phyloP scores from a whole-genome alignment of 2,329 filamentous ascomycete genomes.

The Rhynchosporium agropyri region DNA sequence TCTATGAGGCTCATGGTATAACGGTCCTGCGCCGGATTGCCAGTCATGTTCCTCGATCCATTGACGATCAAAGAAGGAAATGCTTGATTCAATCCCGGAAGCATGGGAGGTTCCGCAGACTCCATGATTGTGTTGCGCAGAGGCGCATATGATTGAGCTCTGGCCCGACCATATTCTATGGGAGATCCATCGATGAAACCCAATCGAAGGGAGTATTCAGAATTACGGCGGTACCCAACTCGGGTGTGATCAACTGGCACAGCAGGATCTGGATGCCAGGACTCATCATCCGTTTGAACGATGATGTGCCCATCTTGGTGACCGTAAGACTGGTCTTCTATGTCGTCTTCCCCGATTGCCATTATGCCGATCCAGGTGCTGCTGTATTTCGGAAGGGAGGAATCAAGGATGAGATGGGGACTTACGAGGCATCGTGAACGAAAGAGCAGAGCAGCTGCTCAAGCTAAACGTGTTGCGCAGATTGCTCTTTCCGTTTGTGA shows the following conservation, averaged over 20 bases:
- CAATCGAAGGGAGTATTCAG: neutral
- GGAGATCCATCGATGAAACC: slow-evolving; percentile 3
- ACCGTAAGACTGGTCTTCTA: neutral
- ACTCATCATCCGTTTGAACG: neutral
- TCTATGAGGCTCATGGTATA: neutral
- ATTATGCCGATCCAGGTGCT: slow-evolving; percentile 5
- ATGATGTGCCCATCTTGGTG: neutral
- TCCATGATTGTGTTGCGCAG: neutral
- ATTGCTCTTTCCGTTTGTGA: slow-evolving; percentile 2
- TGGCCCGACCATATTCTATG: neutral
- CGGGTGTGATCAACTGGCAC: neutral
- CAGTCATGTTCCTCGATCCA: neutral
- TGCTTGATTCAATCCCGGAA: too few relatives aligned
- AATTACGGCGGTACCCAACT: neutral
- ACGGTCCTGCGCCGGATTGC: neutral
- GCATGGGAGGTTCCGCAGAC: neutral
- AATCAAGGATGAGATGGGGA: slow-evolving; percentile 15
- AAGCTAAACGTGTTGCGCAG: slow-evolving; percentile 10
- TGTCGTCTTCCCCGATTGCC: neutral
- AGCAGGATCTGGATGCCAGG: neutral
- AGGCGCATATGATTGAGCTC: neutral
- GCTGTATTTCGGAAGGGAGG: slow-evolving; percentile 7
- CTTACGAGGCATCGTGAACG: slow-evolving; percentile 35
- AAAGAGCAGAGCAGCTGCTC: neutral
- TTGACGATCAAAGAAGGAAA: neutral